Evolutionary conservation across 78 protist species (phyloP).

Genomic region (Anaeramoeba flamelloides): DNA sequence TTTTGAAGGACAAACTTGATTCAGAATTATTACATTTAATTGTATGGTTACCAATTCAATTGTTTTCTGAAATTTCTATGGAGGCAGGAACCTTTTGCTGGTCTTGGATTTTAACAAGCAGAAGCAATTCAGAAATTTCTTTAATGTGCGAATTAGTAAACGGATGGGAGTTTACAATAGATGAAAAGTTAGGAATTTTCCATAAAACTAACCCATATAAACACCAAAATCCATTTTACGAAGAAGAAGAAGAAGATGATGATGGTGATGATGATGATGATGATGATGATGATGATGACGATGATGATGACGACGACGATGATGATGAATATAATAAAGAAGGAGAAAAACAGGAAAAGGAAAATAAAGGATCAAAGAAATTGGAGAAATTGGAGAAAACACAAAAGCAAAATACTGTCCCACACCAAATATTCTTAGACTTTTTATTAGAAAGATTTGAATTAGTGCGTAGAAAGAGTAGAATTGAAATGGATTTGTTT

Average conservation of each 20-base stretch:
- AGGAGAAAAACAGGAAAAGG: no score
- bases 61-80: background rate
- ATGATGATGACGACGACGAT: background rate
- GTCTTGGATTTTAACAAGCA: background rate
- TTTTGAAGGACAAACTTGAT: background rate
- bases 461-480: slow-evolving; percentile 13
- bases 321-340: no score
- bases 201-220: background rate
- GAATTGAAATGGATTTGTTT: slow-evolving; percentile 24
- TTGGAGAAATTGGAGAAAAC: background rate
- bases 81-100: background rate
- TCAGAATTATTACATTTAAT: background rate
- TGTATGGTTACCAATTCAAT: background rate
- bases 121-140: background rate
- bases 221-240: no score
- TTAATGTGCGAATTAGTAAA: background rate
- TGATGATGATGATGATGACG: background rate
- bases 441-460: slow-evolving; percentile 38
- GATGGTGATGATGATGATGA: background rate
- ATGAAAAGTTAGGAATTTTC: background rate
- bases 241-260: background rate
- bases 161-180: background rate
- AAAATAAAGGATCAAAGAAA: background rate
- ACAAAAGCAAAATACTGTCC: slow-evolving; percentile 11
- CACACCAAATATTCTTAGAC: slow-evolving; percentile 34